phyloP scores from a whole-genome alignment of 352 stramenopile species.

The Globisporangium cylindrosporum region DNA sequence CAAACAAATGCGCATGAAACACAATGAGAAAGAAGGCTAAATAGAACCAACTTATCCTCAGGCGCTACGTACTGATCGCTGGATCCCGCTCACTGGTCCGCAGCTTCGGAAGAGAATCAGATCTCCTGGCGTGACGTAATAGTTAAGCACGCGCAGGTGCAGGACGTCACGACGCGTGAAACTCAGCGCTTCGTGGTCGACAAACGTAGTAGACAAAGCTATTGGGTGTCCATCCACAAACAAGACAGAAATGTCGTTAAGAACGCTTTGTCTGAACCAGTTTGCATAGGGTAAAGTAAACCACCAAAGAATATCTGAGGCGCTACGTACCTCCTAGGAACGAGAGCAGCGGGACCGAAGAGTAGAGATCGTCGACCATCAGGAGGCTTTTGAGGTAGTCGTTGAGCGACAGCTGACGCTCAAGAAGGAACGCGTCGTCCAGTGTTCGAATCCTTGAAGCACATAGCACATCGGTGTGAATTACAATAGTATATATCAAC shows the following conservation, averaged over 20 bases:
- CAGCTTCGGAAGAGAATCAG: conserved; percentile 59
- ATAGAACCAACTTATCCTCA: no score
- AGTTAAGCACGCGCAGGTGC: conserved; percentile 55
- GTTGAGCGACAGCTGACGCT: conserved; percentile 33
- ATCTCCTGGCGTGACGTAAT: conserved; percentile 48
- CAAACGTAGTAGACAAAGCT: conserved; percentile 32
- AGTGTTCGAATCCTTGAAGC: conserved; percentile 29
- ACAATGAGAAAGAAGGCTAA: background rate
- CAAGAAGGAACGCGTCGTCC: conserved; percentile 37
- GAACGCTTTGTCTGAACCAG: background rate
- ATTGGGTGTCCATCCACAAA: background rate
- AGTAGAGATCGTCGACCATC: conserved; percentile 34
- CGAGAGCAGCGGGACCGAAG: conserved; percentile 42
- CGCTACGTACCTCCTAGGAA: conserved; percentile 50
- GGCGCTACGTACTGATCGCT: conserved; percentile 34
- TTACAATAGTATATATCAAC: background rate
- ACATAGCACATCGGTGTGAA: background rate
- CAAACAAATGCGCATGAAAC: background rate
- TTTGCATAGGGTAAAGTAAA: background rate
- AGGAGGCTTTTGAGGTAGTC: conserved; percentile 46
- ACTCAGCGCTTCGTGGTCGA: conserved; percentile 29
- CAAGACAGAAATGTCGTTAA: background rate
- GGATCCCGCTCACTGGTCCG: conserved; percentile 40
- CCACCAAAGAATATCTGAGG: no score
- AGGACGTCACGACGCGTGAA: conserved; percentile 42